A percentile compares a stretch with the other conserved stretches of the same genome.
Conservation (phyloP, 805 yeast species). For the Candida palmyrensis region DNA sequence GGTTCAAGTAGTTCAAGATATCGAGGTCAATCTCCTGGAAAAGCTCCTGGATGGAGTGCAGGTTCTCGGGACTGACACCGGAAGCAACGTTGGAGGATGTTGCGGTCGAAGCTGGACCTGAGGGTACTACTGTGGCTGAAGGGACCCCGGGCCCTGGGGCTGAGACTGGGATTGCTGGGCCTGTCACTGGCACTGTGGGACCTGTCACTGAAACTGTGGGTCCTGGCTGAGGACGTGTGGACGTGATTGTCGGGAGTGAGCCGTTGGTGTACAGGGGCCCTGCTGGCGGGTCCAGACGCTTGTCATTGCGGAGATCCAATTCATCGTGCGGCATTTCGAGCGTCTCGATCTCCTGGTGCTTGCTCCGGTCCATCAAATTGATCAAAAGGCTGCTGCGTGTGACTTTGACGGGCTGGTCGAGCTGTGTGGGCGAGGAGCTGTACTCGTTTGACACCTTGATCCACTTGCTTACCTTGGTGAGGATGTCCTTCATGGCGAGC, state of each 20-base stretch:
- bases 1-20: slow-evolving; percentile 22
- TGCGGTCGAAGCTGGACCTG: slow-evolving; percentile 1
- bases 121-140: too few species aligned
- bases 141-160: too few species aligned
- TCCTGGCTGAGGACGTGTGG: too few species aligned
- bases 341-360: slow-evolving; percentile 26
- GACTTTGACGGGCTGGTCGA: neutral
- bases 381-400: slow-evolving; percentile 15
- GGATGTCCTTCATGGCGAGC: slow-evolving; percentile 17
- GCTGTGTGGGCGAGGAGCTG: neutral
- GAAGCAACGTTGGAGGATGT: neutral
- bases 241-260: too few species aligned
- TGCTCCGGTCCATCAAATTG: slow-evolving; percentile 24
- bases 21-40: slow-evolving; percentile 28
- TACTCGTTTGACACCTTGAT: slow-evolving; percentile 17
- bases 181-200: neutral
- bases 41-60: slow-evolving; percentile 17
- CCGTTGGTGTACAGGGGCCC: too few species aligned
- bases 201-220: too few species aligned
- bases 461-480: slow-evolving; percentile 23
- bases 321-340: slow-evolving; percentile 19
- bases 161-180: too few species aligned
- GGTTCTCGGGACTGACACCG: neutral
- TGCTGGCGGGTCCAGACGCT: neutral
- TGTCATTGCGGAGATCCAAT: neutral